Base-by-base conservation (phyloP, 1,139 yeast genomes). In the Geotrichum histeridarum region DNA sequence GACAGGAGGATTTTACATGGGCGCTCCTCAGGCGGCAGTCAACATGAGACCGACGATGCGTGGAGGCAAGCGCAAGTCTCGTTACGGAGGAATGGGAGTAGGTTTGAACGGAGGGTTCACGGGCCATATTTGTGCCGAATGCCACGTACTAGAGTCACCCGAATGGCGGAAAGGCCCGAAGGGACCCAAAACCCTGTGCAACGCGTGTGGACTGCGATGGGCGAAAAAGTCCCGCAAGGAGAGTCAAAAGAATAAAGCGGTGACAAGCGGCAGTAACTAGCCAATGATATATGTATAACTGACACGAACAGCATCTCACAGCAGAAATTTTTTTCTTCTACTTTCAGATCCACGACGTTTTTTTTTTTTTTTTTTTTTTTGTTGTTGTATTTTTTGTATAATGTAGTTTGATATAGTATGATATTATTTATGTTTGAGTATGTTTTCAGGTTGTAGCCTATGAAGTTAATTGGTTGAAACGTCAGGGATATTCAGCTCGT, bases 141-240 rank as follows among this genome's bases (percentile, higher is more conserved):
- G 87, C 64, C 85, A 84, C n/a, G 80, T 82, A 30, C 78, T 81
- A 3, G 83, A 81, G 61, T 79, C 84, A 4, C 86, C 86, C 4
- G 86, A 81, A 62, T 81, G 86, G 86, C 73, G 86, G 59, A 73
- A 82, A 59, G 86, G 86, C 1, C 86, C 86, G 4, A 76, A 77
- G 54, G 86, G 86, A 0, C 82, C 82, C 14, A 74, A 83, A 60
- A 81, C 85, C 0, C 71, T 81, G 57, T 81, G 86, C 67, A 81
- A 81, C 63, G 85, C 86, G 1, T 82, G 87, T 66, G 87, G 87
- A 0, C 73, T 82, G 56, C 78, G 81, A 59, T 83, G 72, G 67
- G 75, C 77, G 18, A 73, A 73, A 63, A 63, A 68, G 62, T 62
- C 71, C 38, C 64, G 71, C 45, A 63, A 63, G 57, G 62, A 63